Base-by-base conservation (phyloP, 495 filamentous ascomycete species). In the Evernia prunastri region DNA sequence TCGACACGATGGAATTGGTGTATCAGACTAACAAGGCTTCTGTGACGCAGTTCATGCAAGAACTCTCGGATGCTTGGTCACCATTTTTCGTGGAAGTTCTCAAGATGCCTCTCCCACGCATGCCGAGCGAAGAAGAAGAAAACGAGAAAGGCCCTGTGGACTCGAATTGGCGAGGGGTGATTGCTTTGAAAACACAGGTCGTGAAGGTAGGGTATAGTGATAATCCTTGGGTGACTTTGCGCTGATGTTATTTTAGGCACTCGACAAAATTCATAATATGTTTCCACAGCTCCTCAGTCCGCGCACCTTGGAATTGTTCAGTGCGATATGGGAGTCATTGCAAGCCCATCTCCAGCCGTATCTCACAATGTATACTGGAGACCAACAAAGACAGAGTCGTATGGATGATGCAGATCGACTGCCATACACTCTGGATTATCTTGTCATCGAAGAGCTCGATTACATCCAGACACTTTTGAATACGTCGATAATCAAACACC, bases 1-100 rank as follows among this genome's bases (percentile, higher is more conserved):
- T 97, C 71, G 91, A 97, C 74, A 91, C 91, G 59, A 83, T 98
- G 78, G 92, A 97, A 73, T 92, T 96, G 80, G 89, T 97, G 63
- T 86, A 95, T 77, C 92, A 96, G 64, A 89, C 92, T 64, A 89
- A 97, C 74, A 88, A 89, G 70, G 81, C 77, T 47, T 89, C 87
- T 36, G 90, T 98, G 58, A 91, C 89, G 72, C 80, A 80, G 2
- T 98, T 98, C 71, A 91, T 92, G 63, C 90, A 96, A 69, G 87
- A 93, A 71, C 83, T 89, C 1, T 79, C 97, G 49, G 81, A 78
- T 57, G 83, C 80, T 31, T 98, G 94, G 94, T 85, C 87, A 53
- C 91, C 94, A 4, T 95, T 96, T 78, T 89, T 97, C 74, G 73
- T 85, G 36, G 81, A 86, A 42, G 82, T 85, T 25, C 80, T 96